Percentiles rank a stretch among this genome's conserved stretches.
These are phyloP conservation scores for Camelina hispida DNA, from an alignment of 345 rosid genomes.

Conservation along the genomic window DNA sequence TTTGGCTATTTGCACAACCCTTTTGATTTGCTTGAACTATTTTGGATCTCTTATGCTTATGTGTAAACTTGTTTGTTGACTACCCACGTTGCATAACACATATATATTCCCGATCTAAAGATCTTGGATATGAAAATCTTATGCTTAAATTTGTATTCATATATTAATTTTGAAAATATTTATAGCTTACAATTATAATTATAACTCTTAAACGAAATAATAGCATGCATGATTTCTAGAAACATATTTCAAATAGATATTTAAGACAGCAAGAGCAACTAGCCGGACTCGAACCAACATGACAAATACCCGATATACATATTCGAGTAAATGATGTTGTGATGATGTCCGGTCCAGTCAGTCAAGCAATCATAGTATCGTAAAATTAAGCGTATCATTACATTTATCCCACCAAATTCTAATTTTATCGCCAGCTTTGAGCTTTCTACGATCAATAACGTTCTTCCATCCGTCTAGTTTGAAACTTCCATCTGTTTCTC, in stretches of 20 bases:
- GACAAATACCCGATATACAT: background rate
- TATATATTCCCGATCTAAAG: slow-evolving; percentile 22
- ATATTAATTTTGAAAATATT: background rate
- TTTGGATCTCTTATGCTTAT: slow-evolving; percentile 23
- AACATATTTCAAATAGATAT: no score
- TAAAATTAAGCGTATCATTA: background rate
- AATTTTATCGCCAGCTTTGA: background rate
- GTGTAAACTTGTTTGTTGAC: slow-evolving; percentile 28
- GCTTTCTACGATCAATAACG: background rate
- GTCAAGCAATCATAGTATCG: background rate
- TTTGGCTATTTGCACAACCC: background rate
- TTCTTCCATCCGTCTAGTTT: background rate
- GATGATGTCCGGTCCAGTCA: background rate
- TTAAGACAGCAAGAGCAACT: no score
- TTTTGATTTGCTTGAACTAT: slow-evolving; percentile 35
- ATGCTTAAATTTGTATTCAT: background rate
- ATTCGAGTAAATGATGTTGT: background rate
- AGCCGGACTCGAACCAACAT: background rate
- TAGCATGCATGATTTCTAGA: no score
- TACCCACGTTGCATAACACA: background rate
- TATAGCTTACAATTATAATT: background rate
- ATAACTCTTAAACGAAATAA: no score
- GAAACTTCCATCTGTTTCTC: background rate
- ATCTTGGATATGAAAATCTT: slow-evolving; percentile 11
- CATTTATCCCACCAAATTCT: slow-evolving; percentile 26